These are phyloP conservation scores for Amanita rubescens DNA, from an alignment of 768 basidiomycete genomes.

Conservation along the genomic window DNA sequence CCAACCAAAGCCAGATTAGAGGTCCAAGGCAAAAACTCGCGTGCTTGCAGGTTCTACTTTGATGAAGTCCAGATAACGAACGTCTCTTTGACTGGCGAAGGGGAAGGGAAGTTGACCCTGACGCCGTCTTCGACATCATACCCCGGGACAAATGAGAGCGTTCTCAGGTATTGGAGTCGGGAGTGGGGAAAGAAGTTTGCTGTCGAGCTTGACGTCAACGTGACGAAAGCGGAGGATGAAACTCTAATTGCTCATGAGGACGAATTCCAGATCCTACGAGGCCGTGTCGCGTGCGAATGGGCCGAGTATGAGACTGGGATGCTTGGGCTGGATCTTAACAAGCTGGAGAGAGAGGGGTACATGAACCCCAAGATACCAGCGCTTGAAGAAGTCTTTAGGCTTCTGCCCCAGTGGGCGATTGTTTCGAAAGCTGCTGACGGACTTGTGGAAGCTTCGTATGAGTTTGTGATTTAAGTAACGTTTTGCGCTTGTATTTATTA, in stretches of 20 bases:
- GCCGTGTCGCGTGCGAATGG: conserved; percentile 56
- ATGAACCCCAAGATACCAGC: conserved; percentile 49
- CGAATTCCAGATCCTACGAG: conserved; percentile 15
- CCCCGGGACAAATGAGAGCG: conserved; percentile 16
- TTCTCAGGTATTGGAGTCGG: conserved; percentile 53
- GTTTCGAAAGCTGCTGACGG: conserved; percentile 49
- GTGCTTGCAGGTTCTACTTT: conserved; percentile 49
- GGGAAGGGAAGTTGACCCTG: not conserved
- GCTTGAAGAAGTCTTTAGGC: conserved; percentile 55
- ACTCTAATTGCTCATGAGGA: not conserved
- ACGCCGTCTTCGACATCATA: not conserved
- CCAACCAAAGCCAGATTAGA: conserved; percentile 37
- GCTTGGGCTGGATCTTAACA: conserved; percentile 31
- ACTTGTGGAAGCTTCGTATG: conserved; percentile 47
- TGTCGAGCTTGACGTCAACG: conserved; percentile 43
- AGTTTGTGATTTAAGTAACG: conserved; percentile 23
- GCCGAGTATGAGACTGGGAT: conserved; percentile 58
- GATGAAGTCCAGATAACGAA: conserved; percentile 22
- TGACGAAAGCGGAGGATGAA: not conserved
- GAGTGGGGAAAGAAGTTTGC: conserved; percentile 47
- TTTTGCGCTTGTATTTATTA: not conserved
- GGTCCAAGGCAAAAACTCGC: conserved; percentile 52
- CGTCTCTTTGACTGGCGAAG: not conserved
- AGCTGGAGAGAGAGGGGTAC: conserved; percentile 16
- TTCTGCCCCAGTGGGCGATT: conserved; percentile 63